Conservation (phyloP, 1,139 yeast genomes). For the Geotrichum armillariae region DNA sequence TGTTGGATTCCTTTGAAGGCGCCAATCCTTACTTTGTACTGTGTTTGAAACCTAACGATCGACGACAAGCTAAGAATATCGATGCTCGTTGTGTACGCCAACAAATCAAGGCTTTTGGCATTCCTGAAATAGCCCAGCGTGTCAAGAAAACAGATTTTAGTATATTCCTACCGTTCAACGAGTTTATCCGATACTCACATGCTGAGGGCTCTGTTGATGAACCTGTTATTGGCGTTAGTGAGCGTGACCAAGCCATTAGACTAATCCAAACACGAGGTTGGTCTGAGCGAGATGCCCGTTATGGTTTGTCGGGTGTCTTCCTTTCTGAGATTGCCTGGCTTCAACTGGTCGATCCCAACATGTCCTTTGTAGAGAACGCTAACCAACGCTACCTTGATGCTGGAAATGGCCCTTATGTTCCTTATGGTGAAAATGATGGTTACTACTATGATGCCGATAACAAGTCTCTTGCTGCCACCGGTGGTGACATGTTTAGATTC, state of each 20-base stretch:
- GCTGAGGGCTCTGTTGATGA: constrained; percentile 28
- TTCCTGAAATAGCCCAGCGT: constrained; percentile 44
- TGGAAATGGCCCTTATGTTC: constrained; percentile 25
- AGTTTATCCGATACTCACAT: constrained; percentile 37
- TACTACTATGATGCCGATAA: constrained; percentile 39
- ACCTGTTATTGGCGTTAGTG: constrained; percentile 29
- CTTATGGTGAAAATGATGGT: constrained; percentile 34
- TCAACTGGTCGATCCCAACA: constrained; percentile 42
- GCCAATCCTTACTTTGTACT: constrained; percentile 45
- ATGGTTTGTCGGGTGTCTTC: constrained; percentile 44
- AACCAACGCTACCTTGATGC: constrained; percentile 33
- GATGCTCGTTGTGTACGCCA: constrained; percentile 47
- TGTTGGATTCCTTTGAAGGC: constrained; percentile 41
- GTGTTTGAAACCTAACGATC: constrained; percentile 46
- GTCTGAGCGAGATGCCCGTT: constrained; percentile 43
- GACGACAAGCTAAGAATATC: constrained; percentile 39
- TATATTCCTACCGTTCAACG: constrained; percentile 42
- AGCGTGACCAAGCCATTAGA: constrained; percentile 39
- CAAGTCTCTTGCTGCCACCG: constrained; percentile 37
- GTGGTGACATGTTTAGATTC: constrained; percentile 43
- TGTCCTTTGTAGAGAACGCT: constrained; percentile 37
- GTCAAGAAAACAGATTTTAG: constrained; percentile 42
- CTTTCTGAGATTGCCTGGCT: constrained; percentile 45
- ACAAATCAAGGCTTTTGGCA: constrained; percentile 44
- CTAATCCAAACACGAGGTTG: constrained; percentile 37